Evolutionary conservation across 148 eudicot genomes (phyloP).

Genomic region (Spergularia bocconei): DNA sequence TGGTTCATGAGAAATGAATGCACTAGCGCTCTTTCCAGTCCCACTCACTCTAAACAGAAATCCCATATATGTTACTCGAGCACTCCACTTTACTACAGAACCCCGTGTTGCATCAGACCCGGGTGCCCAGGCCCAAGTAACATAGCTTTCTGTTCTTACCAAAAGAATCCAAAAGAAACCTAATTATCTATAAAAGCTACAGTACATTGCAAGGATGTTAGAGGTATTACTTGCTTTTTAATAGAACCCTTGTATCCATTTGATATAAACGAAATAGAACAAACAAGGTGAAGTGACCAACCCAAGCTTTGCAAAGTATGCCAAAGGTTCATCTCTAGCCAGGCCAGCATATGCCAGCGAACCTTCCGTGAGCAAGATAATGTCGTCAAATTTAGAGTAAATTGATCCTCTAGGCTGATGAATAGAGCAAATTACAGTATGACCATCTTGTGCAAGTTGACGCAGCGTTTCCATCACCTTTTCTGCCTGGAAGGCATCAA

Average conservation of each 20-base stretch:
- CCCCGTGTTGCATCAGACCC: too few species aligned
- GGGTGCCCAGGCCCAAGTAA: too few species aligned
- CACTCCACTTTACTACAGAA: too few species aligned
- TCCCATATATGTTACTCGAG: not conserved
- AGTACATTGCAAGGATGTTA: not conserved
- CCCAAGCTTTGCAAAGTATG: conserved; percentile 83
- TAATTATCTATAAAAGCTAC: not conserved
- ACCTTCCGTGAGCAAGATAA: conserved; percentile 80
- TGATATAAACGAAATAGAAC: not conserved
- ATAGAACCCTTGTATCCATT: not conserved
- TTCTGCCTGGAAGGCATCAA: conserved; percentile 99
- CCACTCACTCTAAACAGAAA: not conserved
- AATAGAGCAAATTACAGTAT: conserved; percentile 96
- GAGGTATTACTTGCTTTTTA: too few species aligned
- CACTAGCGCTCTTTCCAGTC: not conserved
- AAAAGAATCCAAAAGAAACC: not conserved
- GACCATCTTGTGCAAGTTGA: conserved; percentile 96
- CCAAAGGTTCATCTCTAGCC: conserved; percentile 68
- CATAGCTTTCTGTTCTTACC: not conserved
- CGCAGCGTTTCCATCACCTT: conserved; percentile 96
- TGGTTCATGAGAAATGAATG: not conserved
- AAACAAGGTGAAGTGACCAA: conserved; percentile 39
- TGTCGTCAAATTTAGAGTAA: conserved; percentile 93
- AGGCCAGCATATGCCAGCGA: conserved; percentile 87
- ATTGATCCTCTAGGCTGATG: conserved; percentile 99